A percentile compares a stretch with the other conserved stretches of the same genome.
These are phyloP conservation scores for Rhodotorula kratochvilovae DNA, from an alignment of 768 basidiomycete species.

Conservation along the genomic window DNA sequence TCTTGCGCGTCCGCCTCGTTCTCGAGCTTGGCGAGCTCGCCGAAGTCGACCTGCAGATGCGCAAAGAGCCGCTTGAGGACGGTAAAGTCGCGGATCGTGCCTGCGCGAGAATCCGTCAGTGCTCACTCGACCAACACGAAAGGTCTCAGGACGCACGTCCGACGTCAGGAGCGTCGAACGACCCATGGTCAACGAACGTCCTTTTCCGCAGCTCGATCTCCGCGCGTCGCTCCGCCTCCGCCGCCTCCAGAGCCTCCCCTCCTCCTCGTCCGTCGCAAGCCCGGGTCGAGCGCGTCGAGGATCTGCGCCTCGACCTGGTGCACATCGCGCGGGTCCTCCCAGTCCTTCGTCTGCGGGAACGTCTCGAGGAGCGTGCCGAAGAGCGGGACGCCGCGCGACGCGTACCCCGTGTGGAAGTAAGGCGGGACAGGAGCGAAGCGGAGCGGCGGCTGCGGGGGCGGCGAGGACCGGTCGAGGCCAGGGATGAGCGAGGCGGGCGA, in stretches of 20 bases:
- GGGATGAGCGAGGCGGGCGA: not conserved
- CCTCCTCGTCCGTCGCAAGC: not conserved
- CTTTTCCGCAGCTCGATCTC: not conserved
- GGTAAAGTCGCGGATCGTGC: not conserved
- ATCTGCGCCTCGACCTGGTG: not conserved
- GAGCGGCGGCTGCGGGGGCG: too few species aligned
- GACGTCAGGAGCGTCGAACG: not conserved
- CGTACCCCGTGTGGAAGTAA: not conserved
- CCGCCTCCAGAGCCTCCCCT: not conserved
- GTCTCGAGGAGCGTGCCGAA: not conserved
- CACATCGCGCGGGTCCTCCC: not conserved
- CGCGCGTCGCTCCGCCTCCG: not conserved
- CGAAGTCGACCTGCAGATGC: not conserved
- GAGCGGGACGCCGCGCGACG: not conserved
- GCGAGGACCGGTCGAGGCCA: not conserved
- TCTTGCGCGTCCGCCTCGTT: not conserved
- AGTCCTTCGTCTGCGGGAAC: not conserved
- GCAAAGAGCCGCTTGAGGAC: not conserved
- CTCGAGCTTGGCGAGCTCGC: not conserved
- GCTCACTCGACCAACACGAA: not conserved
- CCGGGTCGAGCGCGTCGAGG: not conserved
- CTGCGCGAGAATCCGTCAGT: not conserved
- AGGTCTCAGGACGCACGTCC: conserved; percentile 1
- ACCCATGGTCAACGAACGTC: not conserved
- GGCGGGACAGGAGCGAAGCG: not conserved